Evolutionary conservation across 2,329 filamentous ascomycete species (phyloP).

Genomic region (Elsinoe fawcettii): DNA sequence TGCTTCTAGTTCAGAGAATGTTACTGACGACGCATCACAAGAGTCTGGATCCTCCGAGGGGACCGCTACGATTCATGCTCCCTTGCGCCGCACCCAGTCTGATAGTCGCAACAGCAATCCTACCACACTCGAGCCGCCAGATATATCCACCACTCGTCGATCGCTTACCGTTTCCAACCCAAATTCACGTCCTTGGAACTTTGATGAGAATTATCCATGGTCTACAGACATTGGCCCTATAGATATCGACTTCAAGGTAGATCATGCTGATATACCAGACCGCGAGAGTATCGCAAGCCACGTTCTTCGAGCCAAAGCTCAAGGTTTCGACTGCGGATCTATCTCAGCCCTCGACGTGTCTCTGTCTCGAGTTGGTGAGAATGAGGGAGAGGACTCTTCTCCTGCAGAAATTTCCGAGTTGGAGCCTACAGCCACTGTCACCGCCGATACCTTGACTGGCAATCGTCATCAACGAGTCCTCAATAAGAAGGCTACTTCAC

Average conservation of each 20-base stretch:
- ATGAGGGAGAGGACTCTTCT: slow-evolving; percentile 6
- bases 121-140: slow-evolving; percentile 1
- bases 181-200: slow-evolving; percentile 41
- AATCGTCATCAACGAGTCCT: slow-evolving; percentile 18
- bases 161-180: slow-evolving; percentile 29
- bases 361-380: slow-evolving; percentile 15
- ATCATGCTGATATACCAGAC: slow-evolving; percentile 26
- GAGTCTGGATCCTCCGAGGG: background rate
- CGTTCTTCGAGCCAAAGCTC: slow-evolving; percentile 20
- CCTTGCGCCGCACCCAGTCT: slow-evolving; percentile 24
- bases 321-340: slow-evolving; percentile 1
- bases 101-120: slow-evolving; percentile 10
- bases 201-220: slow-evolving; percentile 42
- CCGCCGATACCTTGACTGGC: slow-evolving; percentile 28
- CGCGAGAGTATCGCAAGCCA: slow-evolving; percentile 25
- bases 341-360: slow-evolving; percentile 14
- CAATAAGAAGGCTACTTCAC: slow-evolving; percentile 30
- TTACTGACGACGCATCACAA: slow-evolving; percentile 15
- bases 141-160: slow-evolving; percentile 20
- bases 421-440: slow-evolving; percentile 25
- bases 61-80: slow-evolving; percentile 17
- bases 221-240: slow-evolving; percentile 30
- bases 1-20: background rate
- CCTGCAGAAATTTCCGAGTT: slow-evolving; percentile 17
- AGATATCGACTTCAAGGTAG: slow-evolving; percentile 35